Evolutionary conservation across 805 yeast genomes (phyloP), one percentile per base, ranked within the genome.

Genomic region (Komagataella kurtzmanii): DNA sequence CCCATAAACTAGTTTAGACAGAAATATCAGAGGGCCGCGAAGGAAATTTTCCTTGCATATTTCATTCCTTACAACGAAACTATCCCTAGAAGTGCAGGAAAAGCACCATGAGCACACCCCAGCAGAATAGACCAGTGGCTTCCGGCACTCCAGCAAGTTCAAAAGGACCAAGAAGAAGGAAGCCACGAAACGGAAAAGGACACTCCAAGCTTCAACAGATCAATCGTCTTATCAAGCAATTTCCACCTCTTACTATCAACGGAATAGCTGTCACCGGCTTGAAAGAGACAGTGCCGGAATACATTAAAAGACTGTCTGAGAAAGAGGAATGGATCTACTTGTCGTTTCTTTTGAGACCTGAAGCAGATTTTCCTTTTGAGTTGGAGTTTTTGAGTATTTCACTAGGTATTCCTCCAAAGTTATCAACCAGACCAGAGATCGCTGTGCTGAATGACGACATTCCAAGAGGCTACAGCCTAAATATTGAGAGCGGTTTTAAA

Each of bases 321-420:
- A 40, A 21, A 5, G 50, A 54, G 6, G 54, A 55, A 18, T 52
- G 54, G 24, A 57, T 73, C 4, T 75, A 76, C 53, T 50, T 79
- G 14, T 69, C 78, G 12, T 71, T 79, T 54, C 55, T 70, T 36
- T 53, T 80, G 48, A 59, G 57, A 18, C 90, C 90, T 0, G 70
- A 82, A 0, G 90, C 83, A 60, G 85, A 83, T 47, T 85, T 85
- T 59, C 84, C 89, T 0, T 84, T 72, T 59, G 88, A 81, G 51
- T 63, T 85, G 30, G 74, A 72, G 2, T 58, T 61, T n/a, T 68
- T 85, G 52, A 72, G 75, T 49, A 58, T 84, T 36, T 73, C 77
- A 47, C 61, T 85, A 36, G 63, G 71, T 44, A 68, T 85, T 3
- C 88, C 91, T 0, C 59, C 64, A 2, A 88, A 88, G 0, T 55